Evolutionary conservation across 2,329 filamentous ascomycete genomes (phyloP), one percentile per base, ranked within the genome.

Genomic region (Claviceps sp.): DNA sequence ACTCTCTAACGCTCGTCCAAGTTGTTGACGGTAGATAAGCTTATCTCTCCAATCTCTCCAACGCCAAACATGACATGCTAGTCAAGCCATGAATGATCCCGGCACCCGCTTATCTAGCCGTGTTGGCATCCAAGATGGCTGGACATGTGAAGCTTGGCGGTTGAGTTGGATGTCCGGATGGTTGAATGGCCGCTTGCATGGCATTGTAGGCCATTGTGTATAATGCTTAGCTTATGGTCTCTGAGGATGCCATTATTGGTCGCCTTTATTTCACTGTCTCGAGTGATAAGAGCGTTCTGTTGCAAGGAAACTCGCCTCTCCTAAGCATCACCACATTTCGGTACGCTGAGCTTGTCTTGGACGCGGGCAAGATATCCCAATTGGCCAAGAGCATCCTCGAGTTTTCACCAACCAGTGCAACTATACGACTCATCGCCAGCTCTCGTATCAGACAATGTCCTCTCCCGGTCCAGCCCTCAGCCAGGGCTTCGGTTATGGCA

Each of bases 401-500:
- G 29, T 4, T 11, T 11, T 34, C 9, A 11, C 29, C 29, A 34
- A 29, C 26, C 26, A 34, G 29, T 34, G 29, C 29, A 34, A 34
- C 29, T 34, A 34, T 11, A 34, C 29, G 8, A 34, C 29, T 34
- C 29, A 34, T 34, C 9, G 29, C 29, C 29, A 11, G 29, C 14
- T 40, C 39, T n/a, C n/a, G 39, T 40, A 20, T 40, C 39, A 43
- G 17, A 11, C 17, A 43, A 58, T 58, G 56, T 48, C 53, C 16
- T 54, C 52, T 38, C 53, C 53, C 23, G 55, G 56, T 22, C 55
- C 71, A 22, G 68, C 76, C 34, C 64, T 78, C 16, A 68, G 68
- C 56, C 79, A 85, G 61, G 80, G 78, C 52, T 83, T 82, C 55
- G 86, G 86, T 61, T 90, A 90, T 76, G 86, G 85, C 61, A 82